These are phyloP conservation scores for Corymbia maculata DNA, from an alignment of 345 rosid species.

Conservation along the genomic window DNA sequence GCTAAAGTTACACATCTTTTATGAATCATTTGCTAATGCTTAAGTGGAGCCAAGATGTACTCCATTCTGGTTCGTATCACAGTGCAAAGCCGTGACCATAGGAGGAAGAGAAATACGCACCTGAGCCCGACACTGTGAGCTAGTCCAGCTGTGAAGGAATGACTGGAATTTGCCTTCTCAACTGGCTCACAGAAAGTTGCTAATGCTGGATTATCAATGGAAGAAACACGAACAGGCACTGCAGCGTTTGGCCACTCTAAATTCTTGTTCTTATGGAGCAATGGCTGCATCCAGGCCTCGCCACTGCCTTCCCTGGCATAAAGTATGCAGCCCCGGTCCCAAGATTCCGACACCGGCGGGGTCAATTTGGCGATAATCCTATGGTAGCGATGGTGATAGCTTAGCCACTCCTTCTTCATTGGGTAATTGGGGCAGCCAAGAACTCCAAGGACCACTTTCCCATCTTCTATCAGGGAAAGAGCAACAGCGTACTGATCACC, in stretches of 20 bases:
- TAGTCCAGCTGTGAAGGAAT: slow-evolving; percentile 69
- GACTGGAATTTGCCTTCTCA: slow-evolving; percentile 79
- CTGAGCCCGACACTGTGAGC: slow-evolving; percentile 68
- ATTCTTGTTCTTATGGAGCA: slow-evolving; percentile 25
- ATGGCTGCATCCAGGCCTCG: slow-evolving; percentile 87
- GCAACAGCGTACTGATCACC: slow-evolving; percentile 95
- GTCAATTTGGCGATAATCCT: slow-evolving; percentile 4
- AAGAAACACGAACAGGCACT: slow-evolving; percentile 42
- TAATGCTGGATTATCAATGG: slow-evolving; percentile 63
- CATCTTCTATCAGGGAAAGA: slow-evolving; percentile 72
- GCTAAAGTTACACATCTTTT: neutral
- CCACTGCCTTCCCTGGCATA: slow-evolving; percentile 72
- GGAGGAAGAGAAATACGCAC: slow-evolving; percentile 18
- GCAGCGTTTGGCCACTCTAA: slow-evolving; percentile 48
- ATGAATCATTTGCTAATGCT: neutral
- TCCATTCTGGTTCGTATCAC: neutral
- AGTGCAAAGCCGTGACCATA: neutral
- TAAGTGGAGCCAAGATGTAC: neutral
- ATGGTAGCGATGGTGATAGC: slow-evolving; percentile 32
- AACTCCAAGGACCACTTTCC: slow-evolving; percentile 69
- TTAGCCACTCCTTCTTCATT: slow-evolving; percentile 58
- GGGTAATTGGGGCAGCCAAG: slow-evolving; percentile 96
- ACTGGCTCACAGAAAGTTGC: slow-evolving; percentile 96
- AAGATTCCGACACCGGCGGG: slow-evolving; percentile 14
- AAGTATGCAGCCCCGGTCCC: slow-evolving; percentile 74